These are phyloP conservation scores for Ogataea haglerorum DNA, from an alignment of 805 yeast species.

Conservation along the genomic window DNA sequence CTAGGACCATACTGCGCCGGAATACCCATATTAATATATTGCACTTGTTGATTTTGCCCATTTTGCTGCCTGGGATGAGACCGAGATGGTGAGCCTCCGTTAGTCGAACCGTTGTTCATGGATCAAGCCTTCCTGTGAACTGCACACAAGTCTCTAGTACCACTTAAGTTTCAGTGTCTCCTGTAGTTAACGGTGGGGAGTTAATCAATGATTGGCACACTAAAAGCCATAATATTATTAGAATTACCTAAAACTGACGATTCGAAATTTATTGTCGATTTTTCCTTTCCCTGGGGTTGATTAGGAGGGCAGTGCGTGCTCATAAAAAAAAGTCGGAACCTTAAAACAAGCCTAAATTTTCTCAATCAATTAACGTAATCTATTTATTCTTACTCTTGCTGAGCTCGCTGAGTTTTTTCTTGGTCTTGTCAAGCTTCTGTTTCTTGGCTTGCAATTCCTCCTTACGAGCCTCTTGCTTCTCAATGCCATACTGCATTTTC, in stretches of 20 bases:
- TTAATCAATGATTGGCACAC: neutral
- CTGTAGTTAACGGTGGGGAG: neutral
- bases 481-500: slow-evolving; percentile 90
- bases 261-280: neutral
- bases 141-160: neutral
- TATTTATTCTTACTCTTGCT: slow-evolving; percentile 3
- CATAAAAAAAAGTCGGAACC: no score
- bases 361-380: neutral
- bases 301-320: neutral
- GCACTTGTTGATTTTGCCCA: slow-evolving; percentile 11
- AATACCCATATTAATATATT: slow-evolving; percentile 10
- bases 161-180: neutral
- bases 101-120: slow-evolving; percentile 7
- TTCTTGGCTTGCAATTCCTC: slow-evolving; percentile 66
- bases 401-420: slow-evolving; percentile 25
- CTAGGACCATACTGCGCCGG: slow-evolving; percentile 10
- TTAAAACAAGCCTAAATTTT: no score
- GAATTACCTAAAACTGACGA: neutral
- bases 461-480: slow-evolving; percentile 74
- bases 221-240: neutral
- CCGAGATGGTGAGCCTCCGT: slow-evolving; percentile 7
- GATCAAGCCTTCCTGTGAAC: neutral
- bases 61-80: slow-evolving; percentile 2
- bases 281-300: neutral
- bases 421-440: slow-evolving; percentile 65